These are phyloP conservation scores for Peziza echinospora DNA, from an alignment of 495 filamentous ascomycete genomes.

Conservation along the genomic window DNA sequence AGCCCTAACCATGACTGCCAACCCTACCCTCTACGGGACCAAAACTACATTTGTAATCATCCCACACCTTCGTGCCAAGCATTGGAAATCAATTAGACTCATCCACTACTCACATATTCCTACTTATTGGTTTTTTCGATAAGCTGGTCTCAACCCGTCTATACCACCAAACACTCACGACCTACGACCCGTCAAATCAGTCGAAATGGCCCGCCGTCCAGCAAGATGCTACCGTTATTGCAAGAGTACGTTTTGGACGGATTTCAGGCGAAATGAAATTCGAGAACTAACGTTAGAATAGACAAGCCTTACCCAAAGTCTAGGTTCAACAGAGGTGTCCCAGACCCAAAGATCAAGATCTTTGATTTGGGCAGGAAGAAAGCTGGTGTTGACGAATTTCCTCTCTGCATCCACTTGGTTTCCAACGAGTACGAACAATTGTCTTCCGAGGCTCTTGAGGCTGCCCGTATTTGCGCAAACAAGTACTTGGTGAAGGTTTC, in stretches of 20 bases:
- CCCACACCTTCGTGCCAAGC: too few relatives aligned
- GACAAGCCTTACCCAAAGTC: constrained; percentile 93
- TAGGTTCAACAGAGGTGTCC: constrained; percentile 99
- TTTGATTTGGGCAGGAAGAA: constrained; percentile 99
- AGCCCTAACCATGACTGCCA: background rate
- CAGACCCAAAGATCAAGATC: constrained; percentile 97
- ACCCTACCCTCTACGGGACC: background rate
- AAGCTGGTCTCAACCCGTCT: too few relatives aligned
- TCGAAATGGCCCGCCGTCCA: constrained; percentile 94
- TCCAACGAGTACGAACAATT: constrained; percentile 99
- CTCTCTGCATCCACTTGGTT: constrained; percentile 89
- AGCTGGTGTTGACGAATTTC: constrained; percentile 95
- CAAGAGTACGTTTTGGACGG: constrained; percentile 67
- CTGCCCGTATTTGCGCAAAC: constrained; percentile 98
- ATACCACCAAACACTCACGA: too few relatives aligned
- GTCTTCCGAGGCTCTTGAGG: constrained; percentile 94
- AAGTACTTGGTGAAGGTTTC: constrained; percentile 95
- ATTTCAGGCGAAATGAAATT: background rate
- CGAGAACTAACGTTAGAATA: constrained; percentile 2
- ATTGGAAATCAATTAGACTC: background rate
- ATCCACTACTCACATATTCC: too few relatives aligned
- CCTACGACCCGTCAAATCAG: constrained; percentile 34
- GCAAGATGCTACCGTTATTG: constrained; percentile 99
- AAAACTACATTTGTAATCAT: background rate
- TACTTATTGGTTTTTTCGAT: too few relatives aligned